These are phyloP conservation scores for Neckera pumila DNA, from an alignment of 225 moss, liverwort and hornwort genomes.

Conservation along the genomic window DNA sequence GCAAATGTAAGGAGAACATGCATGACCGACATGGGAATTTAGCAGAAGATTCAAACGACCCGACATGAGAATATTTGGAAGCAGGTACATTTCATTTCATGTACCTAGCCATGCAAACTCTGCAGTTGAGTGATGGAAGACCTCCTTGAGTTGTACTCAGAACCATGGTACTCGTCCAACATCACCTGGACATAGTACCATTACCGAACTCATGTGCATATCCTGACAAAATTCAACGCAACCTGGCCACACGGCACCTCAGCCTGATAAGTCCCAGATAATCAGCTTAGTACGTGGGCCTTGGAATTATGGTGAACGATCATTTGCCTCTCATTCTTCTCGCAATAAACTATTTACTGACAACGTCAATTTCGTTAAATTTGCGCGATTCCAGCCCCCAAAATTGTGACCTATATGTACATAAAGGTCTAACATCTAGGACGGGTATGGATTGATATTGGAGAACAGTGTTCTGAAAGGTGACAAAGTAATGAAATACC, in stretches of 20 bases:
- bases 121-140: background rate
- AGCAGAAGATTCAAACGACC: background rate
- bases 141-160: background rate
- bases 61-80: background rate
- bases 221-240: slow-evolving; percentile 14
- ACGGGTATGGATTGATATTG: background rate
- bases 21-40: background rate
- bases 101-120: background rate
- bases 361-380: background rate
- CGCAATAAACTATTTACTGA: background rate
- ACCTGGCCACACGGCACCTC: background rate
- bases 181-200: background rate
- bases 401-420: background rate
- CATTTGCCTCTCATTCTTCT: background rate
- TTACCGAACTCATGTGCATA: background rate
- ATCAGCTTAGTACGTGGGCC: background rate
- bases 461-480: background rate
- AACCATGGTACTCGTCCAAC: background rate
- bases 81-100: background rate
- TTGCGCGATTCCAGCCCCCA: background rate
- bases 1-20: background rate
- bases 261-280: background rate
- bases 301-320: background rate
- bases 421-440: background rate
- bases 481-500: background rate